Percentiles rank a stretch among this genome's conserved stretches.
These are phyloP conservation scores for Ophiocordyceps sinensis DNA, from an alignment of 2,329 filamentous ascomycete genomes.

Conservation along the genomic window DNA sequence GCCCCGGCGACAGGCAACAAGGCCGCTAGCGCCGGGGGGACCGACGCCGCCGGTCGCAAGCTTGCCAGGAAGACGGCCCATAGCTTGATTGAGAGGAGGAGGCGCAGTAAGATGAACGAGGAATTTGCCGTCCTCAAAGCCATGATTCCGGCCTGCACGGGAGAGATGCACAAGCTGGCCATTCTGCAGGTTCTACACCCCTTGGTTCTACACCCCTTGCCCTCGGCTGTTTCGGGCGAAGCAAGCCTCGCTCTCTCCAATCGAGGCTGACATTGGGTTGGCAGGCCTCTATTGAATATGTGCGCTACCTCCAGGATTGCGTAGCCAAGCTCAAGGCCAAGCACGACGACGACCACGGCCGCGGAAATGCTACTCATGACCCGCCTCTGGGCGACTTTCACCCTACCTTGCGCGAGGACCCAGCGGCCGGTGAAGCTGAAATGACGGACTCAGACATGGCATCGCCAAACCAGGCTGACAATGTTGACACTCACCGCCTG, in stretches of 20 bases:
- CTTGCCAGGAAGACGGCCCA: constrained; percentile 93
- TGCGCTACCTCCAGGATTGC: constrained; percentile 86
- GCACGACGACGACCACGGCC: constrained; percentile 18
- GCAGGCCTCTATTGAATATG: constrained; percentile 90
- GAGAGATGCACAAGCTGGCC: constrained; percentile 95
- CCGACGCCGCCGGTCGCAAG: constrained; percentile 69
- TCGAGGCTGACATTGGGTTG: neutral
- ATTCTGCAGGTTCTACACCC: constrained; percentile 62
- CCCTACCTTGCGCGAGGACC: constrained; percentile 24
- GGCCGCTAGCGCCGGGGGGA: constrained; percentile 6
- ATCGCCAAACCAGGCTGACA: constrained; percentile 27
- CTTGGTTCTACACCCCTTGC: constrained; percentile 28
- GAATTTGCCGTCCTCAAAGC: constrained; percentile 87
- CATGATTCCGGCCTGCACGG: constrained; percentile 92
- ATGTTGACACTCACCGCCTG: constrained; percentile 10
- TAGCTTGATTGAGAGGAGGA: constrained; percentile 78
- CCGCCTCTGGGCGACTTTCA: constrained; percentile 23
- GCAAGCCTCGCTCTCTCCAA: neutral
- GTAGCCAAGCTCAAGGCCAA: constrained; percentile 62
- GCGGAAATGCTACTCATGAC: constrained; percentile 13
- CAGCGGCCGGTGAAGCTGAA: constrained; percentile 38
- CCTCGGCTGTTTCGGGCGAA: neutral
- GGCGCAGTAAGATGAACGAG: constrained; percentile 97
- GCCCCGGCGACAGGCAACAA: constrained; percentile 8
- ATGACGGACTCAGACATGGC: constrained; percentile 39